These are phyloP conservation scores for Sequoia sempervirens DNA, from an alignment of 75 land plant species.

Conservation along the genomic window DNA sequence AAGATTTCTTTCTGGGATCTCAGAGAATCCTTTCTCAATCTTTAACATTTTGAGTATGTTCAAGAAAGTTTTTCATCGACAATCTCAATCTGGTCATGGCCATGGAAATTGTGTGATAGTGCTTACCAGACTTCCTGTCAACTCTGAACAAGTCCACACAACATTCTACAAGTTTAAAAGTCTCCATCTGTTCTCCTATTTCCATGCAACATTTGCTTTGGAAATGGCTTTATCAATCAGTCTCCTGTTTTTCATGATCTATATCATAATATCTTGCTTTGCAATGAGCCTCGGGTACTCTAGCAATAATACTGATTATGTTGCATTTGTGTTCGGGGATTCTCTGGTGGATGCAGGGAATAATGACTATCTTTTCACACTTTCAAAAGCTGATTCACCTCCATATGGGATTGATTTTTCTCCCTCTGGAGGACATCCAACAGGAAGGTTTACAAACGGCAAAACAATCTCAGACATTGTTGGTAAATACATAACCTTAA, in stretches of 20 bases:
- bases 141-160: not conserved
- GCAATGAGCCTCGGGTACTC: not conserved
- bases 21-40: not conserved
- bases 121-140: not conserved
- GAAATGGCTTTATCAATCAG: not conserved
- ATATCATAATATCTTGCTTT: not conserved
- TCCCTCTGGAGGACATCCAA: conserved; percentile 51
- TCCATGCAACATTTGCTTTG: not conserved
- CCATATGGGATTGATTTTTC: conserved; percentile 76
- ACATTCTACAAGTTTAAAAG: not conserved
- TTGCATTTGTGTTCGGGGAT: conserved; percentile 65
- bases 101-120: not conserved
- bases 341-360: conserved; percentile 73
- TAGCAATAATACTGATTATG: conserved; percentile 6
- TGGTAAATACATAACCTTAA: conserved; percentile 25
- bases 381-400: conserved; percentile 62
- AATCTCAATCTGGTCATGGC: not conserved
- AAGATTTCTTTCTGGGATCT: not conserved
- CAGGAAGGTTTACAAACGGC: conserved; percentile 74
- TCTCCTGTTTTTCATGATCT: not conserved
- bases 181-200: not conserved
- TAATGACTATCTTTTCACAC: conserved; percentile 51
- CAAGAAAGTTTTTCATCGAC: not conserved
- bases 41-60: not conserved
- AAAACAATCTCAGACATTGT: conserved; percentile 50